phyloP scores from a whole-genome alignment of 768 basidiomycete genomes.

The Serendipita sp. region DNA sequence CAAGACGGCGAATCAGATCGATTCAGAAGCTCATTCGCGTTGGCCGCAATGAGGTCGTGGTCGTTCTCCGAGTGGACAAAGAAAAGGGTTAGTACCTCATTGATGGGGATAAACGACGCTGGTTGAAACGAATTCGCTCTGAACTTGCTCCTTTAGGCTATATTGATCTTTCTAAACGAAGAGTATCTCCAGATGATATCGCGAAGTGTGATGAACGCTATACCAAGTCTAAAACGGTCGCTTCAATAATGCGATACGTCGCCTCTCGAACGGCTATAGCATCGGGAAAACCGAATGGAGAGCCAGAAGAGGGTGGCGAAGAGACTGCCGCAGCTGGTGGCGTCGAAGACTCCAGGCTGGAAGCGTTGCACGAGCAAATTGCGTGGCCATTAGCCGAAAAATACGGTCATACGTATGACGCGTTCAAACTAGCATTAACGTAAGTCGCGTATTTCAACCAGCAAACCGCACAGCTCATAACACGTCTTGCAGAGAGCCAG shows the following conservation, averaged over 20 bases:
- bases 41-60: constrained; percentile 95
- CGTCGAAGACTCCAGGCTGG: constrained; percentile 60
- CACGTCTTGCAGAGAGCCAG: constrained; percentile 37
- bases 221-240: constrained; percentile 94
- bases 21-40: constrained; percentile 97
- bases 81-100: constrained; percentile 62
- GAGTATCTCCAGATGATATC: constrained; percentile 96
- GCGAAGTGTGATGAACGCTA: constrained; percentile 97
- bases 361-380: constrained; percentile 76
- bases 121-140: not conserved
- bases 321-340: constrained; percentile 28
- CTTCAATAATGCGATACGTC: constrained; percentile 83
- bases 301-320: constrained; percentile 29
- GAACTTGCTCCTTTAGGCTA: constrained; percentile 44
- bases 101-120: not conserved
- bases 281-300: constrained; percentile 28
- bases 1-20: constrained; percentile 84
- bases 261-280: constrained; percentile 31
- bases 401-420: constrained; percentile 93
- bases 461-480: constrained; percentile 18
- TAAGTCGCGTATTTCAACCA: constrained; percentile 26
- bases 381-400: constrained; percentile 86
- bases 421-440: constrained; percentile 94
- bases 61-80: constrained; percentile 94
- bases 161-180: constrained; percentile 96